Evolutionary conservation across 176 grass and related monocot genomes (phyloP), one percentile per base, ranked within the genome.

Genomic region (Thinopyrum elongatum): DNA sequence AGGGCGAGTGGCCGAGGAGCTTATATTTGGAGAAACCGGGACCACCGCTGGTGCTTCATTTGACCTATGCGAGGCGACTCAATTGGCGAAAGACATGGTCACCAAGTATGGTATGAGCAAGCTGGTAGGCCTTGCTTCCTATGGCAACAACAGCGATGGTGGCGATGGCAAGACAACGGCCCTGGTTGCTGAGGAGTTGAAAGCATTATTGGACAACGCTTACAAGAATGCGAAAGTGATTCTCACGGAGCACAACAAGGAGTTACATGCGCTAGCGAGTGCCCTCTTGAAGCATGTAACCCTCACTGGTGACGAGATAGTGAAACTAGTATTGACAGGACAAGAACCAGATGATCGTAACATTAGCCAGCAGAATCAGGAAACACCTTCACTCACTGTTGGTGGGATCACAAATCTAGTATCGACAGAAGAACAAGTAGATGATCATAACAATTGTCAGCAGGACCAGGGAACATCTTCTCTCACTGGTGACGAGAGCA

Each of bases 41-140:
- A 72, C 89, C 25, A 94, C 89, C 7, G 79, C 89, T 0, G 92
- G 92, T 35, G 81, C 84, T 13, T 91, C 87, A 8, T 75, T 80
- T n/a, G 92, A 94, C 78, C 63, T 94, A 38, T 26, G 60, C 30
- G 58, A 76, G 49, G 92, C 92, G 2, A 94, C 92, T 8, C 16
- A 22, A 31, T 2, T 94, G 35, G 92, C 89, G 60, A 83, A 84
- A 62, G 87, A 77, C 38, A 94, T 94, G 92, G 92, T 94, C 14
- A 94, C 92, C 3, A 89, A 49, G 31, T 94, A 85, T 46, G 92
- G 92, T 25, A 92, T 94, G 92, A 87, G 88, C 59, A 90, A 97
- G 34, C 39, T 72, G 62, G 63, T 65, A 15, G 63, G 63, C 23
- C 63, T 29, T 65, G 63, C 30, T 65, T 65, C 5, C 10, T 65